These are phyloP conservation scores for Aspergillus glaucus DNA, from an alignment of 2,329 filamentous ascomycete species.

Conservation along the genomic window DNA sequence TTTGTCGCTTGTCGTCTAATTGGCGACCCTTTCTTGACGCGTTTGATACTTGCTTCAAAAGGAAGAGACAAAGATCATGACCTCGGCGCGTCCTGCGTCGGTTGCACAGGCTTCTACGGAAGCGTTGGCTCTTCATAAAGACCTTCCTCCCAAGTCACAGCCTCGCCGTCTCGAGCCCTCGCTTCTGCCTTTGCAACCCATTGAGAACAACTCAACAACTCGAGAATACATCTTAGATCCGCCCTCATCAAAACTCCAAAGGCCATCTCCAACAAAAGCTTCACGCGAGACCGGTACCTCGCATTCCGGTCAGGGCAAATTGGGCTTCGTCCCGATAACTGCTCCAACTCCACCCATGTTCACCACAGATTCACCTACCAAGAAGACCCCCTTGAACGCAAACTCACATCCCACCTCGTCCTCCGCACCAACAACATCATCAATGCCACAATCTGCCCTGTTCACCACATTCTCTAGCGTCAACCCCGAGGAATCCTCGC, in stretches of 20 bases:
- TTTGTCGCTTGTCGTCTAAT: neutral
- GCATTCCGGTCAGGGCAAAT: constrained; percentile 51
- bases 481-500: constrained; percentile 30
- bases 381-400: constrained; percentile 34
- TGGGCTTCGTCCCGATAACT: constrained; percentile 57
- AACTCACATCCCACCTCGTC: constrained; percentile 13
- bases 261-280: constrained; percentile 65
- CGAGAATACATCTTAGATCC: constrained; percentile 64
- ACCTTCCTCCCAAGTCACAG: constrained; percentile 21
- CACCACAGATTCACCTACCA: constrained; percentile 44
- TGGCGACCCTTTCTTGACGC: neutral
- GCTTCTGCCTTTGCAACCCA: constrained; percentile 43
- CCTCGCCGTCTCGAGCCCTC: constrained; percentile 46
- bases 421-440: constrained; percentile 13
- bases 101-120: constrained; percentile 56
- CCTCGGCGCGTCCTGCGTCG: constrained; percentile 38
- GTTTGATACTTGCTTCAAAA: neutral
- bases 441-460: constrained; percentile 39
- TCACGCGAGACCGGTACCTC: constrained; percentile 51
- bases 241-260: constrained; percentile 41
- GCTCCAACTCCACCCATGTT: constrained; percentile 39
- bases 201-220: constrained; percentile 43
- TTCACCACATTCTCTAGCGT: constrained; percentile 48
- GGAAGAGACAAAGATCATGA: constrained; percentile 21
- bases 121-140: constrained; percentile 33